Evolutionary conservation across 331 rosid genomes (phyloP), one percentile per base, ranked within the genome.

Genomic region (Rhamnella rubrinervis): DNA sequence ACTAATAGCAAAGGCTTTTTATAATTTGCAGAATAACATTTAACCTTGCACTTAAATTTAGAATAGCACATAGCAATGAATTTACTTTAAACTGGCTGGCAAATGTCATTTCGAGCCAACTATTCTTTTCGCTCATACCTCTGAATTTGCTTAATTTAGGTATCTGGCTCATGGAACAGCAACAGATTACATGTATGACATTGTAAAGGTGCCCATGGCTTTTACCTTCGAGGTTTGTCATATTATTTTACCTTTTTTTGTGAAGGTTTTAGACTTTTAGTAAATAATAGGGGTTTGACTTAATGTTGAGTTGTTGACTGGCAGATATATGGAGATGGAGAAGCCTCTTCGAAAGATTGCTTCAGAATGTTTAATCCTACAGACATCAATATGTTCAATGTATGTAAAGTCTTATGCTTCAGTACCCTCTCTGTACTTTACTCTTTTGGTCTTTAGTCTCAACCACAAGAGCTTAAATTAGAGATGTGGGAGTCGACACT

Each of bases 121-220:
- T 44, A 4, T 18, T 53, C n/a, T 2, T 16, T 19, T 5, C 56
- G 38, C 38, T 11, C 72, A 73, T 47, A 6, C 61, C 37, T 51
- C 67, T 67, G 57, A 68, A 52, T 62, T 50, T 71, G 51, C 73
- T 73, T 58, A 53, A 76, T 66, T 61, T 81, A 91, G 99, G 87
- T 95, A 95, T 85, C 79, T 95, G 76, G 99, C 97, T 14, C 99
- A 95, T 61, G 99, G 99, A 68, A 95, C 99, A 26, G 96, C 97
- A 71, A 95, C 97, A n/a, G 99, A 95, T 88, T 95, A 74, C 85
- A 91, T 91, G 96, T 89, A 82, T 67, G 99, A 95, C 76, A 74
- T 89, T 68, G 89, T 72, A 70, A 85, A 78, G 86, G 88, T 89
- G 67, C 97, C 99, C 39, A 77, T 95, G 99, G 86, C 99, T 16